Percentiles rank a stretch among this genome's conserved stretches.
phyloP scores from a whole-genome alignment of 2,329 filamentous ascomycete genomes.

The Alternaria incomplexa region DNA sequence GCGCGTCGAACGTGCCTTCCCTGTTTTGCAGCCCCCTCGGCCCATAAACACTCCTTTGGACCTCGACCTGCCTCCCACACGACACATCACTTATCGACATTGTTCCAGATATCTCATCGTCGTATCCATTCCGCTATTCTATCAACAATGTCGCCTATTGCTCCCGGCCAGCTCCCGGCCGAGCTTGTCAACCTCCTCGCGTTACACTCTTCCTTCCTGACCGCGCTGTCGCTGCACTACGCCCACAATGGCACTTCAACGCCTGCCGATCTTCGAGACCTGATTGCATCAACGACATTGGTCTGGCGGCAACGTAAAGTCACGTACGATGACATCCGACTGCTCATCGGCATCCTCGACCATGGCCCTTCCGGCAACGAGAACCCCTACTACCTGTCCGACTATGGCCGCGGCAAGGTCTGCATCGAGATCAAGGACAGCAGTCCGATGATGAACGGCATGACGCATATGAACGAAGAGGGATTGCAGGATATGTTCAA shows the following conservation, averaged over 20 bases:
- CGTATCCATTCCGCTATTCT: constrained; percentile 28
- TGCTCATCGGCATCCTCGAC: constrained; percentile 51
- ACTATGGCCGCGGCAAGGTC: constrained; percentile 52
- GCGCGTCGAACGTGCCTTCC: constrained; percentile 30
- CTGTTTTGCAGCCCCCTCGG: constrained; percentile 35
- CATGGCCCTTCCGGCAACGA: constrained; percentile 33
- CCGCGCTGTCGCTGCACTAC: constrained; percentile 57
- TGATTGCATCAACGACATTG: constrained; percentile 51
- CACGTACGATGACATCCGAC: constrained; percentile 54
- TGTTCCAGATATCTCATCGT: constrained; percentile 24
- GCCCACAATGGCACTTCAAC: constrained; percentile 56
- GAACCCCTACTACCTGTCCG: constrained; percentile 49
- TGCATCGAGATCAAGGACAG: constrained; percentile 49
- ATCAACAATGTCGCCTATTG: constrained; percentile 39
- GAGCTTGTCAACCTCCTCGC: constrained; percentile 52
- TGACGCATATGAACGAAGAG: constrained; percentile 52
- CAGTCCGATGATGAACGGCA: constrained; percentile 30
- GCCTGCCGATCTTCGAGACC: constrained; percentile 50
- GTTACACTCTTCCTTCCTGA: constrained; percentile 57
- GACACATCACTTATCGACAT: constrained; percentile 22
- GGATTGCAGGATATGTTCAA: constrained; percentile 59
- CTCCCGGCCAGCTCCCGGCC: constrained; percentile 44
- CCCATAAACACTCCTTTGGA: constrained; percentile 31
- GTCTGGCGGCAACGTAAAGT: constrained; percentile 56
- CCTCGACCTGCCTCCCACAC: constrained; percentile 15